Conservation (phyloP, 2,329 filamentous ascomycete genomes). For the Diaporthe sp. region DNA sequence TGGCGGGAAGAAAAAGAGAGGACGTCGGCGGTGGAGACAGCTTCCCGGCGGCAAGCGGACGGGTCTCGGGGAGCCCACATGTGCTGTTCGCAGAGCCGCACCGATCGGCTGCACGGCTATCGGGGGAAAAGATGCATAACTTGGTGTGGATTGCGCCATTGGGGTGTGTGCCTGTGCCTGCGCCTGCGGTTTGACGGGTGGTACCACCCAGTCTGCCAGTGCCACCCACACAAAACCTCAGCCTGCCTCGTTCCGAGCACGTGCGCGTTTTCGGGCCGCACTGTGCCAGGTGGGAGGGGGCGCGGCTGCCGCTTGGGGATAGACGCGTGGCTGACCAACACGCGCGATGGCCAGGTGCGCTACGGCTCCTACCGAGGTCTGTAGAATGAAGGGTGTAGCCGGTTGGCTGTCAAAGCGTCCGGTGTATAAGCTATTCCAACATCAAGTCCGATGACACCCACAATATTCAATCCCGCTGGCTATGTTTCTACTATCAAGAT, state of each 20-base stretch:
- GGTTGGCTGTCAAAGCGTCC: no score
- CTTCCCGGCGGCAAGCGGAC: slow-evolving; percentile 27
- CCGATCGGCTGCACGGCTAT: slow-evolving; percentile 34
- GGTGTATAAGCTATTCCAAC: no score
- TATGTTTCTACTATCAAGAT: no score
- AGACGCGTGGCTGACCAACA: not conserved
- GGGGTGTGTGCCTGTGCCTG: not conserved
- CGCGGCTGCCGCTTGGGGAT: not conserved
- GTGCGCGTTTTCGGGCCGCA: not conserved
- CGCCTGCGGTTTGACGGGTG: not conserved
- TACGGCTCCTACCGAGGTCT: no score
- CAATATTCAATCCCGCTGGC: no score
- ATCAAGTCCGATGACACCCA: no score
- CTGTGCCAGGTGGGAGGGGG: slow-evolving; percentile 15
- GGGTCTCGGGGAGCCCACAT: slow-evolving; percentile 19
- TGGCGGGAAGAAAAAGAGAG: slow-evolving; percentile 30
- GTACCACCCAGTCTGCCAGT: slow-evolving; percentile 18
- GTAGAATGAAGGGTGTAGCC: no score
- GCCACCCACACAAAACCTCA: not conserved
- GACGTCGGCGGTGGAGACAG: slow-evolving; percentile 34
- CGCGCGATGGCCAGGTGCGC: no score
- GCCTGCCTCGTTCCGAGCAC: not conserved
- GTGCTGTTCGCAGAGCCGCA: slow-evolving; percentile 31
- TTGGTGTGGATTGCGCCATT: slow-evolving; percentile 34
- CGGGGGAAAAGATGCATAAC: slow-evolving; percentile 32